Conservation (phyloP, 202 grass and related monocot species). For the Schoenoplectus tabernaemontani region DNA sequence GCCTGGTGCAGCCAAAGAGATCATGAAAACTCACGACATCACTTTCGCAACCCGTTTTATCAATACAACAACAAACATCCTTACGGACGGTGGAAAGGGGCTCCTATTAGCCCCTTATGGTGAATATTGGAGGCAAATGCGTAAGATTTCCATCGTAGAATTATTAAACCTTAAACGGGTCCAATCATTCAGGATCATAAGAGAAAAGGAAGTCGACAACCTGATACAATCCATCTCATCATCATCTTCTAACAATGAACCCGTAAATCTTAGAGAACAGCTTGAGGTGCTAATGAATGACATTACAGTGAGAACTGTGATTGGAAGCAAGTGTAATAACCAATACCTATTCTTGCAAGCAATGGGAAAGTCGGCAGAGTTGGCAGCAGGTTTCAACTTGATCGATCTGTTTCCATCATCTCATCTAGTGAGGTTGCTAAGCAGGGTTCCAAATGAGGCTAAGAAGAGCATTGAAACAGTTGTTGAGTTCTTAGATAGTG, state of each 20-base stretch:
- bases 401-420: slow-evolving; percentile 58
- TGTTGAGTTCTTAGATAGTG: slow-evolving; percentile 30
- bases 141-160: slow-evolving; percentile 51
- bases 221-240: slow-evolving; percentile 30
- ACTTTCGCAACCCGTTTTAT: slow-evolving; percentile 20
- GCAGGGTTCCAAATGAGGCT: slow-evolving; percentile 22
- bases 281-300: slow-evolving; percentile 29
- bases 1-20: slow-evolving; percentile 9
- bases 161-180: slow-evolving; percentile 46
- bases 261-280: slow-evolving; percentile 26
- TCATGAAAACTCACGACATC: slow-evolving; percentile 19
- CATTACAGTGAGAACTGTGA: slow-evolving; percentile 30
- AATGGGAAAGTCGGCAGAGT: background rate
- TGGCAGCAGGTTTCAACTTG: slow-evolving; percentile 38
- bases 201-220: slow-evolving; percentile 45
- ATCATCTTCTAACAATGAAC: background rate
- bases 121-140: slow-evolving; percentile 50
- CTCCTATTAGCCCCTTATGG: slow-evolving; percentile 45
- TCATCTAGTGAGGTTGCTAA: slow-evolving; percentile 21
- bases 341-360: slow-evolving; percentile 34
- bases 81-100: slow-evolving; percentile 14
- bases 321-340: slow-evolving; percentile 50
- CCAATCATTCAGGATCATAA: slow-evolving; percentile 41
- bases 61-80: slow-evolving; percentile 17
- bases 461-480: slow-evolving; percentile 28